These are phyloP conservation scores for Chrysosporium keratinophilum DNA, from an alignment of 2,329 filamentous ascomycete species.

Conservation along the genomic window DNA sequence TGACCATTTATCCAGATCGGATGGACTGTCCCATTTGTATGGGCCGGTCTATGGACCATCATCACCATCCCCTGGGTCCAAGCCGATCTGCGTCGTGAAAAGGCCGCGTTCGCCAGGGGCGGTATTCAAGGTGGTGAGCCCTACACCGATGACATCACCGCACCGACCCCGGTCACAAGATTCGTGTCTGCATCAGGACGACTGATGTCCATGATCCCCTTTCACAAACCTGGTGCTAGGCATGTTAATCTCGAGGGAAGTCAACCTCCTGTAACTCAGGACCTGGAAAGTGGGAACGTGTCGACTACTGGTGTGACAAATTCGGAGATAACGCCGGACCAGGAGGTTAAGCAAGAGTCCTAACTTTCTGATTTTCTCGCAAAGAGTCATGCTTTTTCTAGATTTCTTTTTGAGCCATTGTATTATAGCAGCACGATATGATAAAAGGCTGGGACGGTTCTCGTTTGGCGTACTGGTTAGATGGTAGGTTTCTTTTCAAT, in stretches of 20 bases:
- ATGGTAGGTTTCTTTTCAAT: no score
- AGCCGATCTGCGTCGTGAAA: conserved; percentile 37
- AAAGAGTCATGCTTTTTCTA: no score
- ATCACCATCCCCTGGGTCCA: conserved; percentile 41
- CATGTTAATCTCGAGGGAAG: conserved; percentile 1
- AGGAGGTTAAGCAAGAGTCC: not conserved
- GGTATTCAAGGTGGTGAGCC: conserved; percentile 27
- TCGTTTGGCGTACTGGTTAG: no score
- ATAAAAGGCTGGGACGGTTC: no score
- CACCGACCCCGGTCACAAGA: conserved; percentile 29
- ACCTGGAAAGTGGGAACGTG: not conserved
- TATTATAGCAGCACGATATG: no score
- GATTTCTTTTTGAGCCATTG: no score
- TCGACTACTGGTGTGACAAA: not conserved
- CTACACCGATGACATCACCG: conserved; percentile 31
- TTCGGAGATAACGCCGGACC: not conserved
- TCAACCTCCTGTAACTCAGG: not conserved
- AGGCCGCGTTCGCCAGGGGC: conserved; percentile 32
- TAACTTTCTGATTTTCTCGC: not conserved
- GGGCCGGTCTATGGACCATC: conserved; percentile 35
- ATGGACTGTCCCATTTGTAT: conserved; percentile 36
- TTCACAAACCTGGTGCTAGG: conserved; percentile 13
- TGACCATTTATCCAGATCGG: conserved; percentile 25
- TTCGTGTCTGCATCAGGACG: conserved; percentile 24
- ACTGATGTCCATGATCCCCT: conserved; percentile 15